A percentile compares a stretch with the other conserved stretches of the same genome.
Evolutionary conservation across 75 land plant species (phyloP).

Genomic region (Selaginella tamariscina): DNA sequence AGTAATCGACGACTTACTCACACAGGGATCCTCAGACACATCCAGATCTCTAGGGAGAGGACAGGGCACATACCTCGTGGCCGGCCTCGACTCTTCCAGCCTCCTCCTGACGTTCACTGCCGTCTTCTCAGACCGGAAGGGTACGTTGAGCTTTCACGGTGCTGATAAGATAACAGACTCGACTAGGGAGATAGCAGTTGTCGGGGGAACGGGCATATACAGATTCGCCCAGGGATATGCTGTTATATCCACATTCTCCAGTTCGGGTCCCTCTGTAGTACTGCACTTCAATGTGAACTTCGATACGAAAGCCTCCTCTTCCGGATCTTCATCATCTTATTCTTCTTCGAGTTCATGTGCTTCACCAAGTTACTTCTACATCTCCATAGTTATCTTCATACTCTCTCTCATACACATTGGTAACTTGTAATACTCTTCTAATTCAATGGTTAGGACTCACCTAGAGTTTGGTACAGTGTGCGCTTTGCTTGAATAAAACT

Average conservation of each 20-base stretch:
- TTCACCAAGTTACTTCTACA: neutral
- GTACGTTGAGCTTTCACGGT: neutral
- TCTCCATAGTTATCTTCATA: neutral
- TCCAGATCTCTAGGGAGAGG: neutral
- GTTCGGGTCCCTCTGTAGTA: neutral
- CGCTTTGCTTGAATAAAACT: neutral
- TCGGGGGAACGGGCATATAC: neutral
- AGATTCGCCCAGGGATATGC: neutral
- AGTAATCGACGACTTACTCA: neutral
- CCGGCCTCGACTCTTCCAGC: neutral
- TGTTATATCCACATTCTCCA: neutral
- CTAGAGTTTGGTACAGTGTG: neutral
- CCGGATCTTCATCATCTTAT: neutral
- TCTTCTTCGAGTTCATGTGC: neutral
- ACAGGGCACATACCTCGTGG: neutral
- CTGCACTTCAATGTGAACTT: neutral
- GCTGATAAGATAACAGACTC: neutral
- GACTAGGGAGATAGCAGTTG: neutral
- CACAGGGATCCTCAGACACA: neutral
- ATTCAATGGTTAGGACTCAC: neutral
- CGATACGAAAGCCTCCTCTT: neutral
- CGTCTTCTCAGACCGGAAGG: neutral
- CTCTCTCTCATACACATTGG: neutral
- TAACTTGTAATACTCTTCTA: neutral
- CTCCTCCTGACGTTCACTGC: neutral